phyloP scores from a whole-genome alignment of 2,329 filamentous ascomycete species.

The Aureobasidium sp. region DNA sequence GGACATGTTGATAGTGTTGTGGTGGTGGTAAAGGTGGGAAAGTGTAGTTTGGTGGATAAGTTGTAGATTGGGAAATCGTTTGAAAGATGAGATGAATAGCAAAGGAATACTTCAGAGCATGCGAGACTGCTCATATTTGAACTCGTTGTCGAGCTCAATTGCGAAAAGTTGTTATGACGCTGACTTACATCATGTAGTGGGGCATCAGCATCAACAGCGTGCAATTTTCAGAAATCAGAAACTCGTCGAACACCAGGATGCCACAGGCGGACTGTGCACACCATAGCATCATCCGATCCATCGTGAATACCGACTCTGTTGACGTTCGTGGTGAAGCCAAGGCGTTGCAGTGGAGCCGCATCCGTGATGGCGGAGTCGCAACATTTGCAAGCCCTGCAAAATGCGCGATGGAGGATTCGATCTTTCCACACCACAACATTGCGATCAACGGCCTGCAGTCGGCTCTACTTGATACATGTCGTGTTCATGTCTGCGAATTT shows the following conservation, averaged over 20 bases:
- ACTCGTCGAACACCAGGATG: background rate
- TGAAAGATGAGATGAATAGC: slow-evolving; percentile 1
- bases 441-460: slow-evolving; percentile 8
- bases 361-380: background rate
- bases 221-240: slow-evolving; percentile 1
- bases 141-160: background rate
- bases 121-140: background rate
- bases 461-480: slow-evolving; percentile 5
- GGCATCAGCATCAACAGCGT: background rate
- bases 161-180: background rate
- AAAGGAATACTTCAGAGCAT: slow-evolving; percentile 1
- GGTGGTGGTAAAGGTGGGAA: background rate
- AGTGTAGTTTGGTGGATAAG: background rate
- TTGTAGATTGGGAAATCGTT: background rate
- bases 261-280: slow-evolving; percentile 3
- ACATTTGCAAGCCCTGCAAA: background rate
- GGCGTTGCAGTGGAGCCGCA: background rate
- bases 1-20: slow-evolving; percentile 20
- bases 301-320: background rate
- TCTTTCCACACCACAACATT: background rate
- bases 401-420: background rate
- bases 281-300: background rate
- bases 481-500: background rate
- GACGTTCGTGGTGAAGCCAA: background rate
- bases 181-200: slow-evolving; percentile 7